Evolutionary conservation across 768 basidiomycete species (phyloP).

Genomic region (Calocera viscosa): DNA sequence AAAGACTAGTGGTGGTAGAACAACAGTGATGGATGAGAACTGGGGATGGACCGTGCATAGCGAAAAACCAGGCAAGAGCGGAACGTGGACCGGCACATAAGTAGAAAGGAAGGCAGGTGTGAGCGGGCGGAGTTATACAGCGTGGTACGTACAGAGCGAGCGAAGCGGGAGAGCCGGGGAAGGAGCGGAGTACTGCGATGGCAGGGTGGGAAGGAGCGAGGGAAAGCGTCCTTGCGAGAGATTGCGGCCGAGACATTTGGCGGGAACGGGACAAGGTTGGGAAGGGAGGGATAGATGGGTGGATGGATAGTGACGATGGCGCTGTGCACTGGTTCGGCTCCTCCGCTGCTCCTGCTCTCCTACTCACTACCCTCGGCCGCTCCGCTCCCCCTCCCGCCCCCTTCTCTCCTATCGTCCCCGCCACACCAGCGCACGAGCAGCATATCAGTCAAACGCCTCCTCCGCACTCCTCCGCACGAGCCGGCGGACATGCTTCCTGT

Average conservation of each 20-base stretch:
- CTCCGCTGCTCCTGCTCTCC: neutral
- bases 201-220: too few relatives aligned
- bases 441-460: conserved; percentile 57
- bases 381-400: neutral
- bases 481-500: conserved; percentile 92
- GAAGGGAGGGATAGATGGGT: neutral
- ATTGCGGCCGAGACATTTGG: too few relatives aligned
- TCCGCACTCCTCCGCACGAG: conserved; percentile 80
- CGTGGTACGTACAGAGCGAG: too few relatives aligned
- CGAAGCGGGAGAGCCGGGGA: too few relatives aligned
- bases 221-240: too few relatives aligned
- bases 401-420: neutral
- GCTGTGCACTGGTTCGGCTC: neutral
- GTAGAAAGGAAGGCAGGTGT: too few relatives aligned
- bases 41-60: too few relatives aligned
- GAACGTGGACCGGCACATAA: too few relatives aligned
- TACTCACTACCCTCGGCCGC: neutral
- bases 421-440: neutral
- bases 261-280: too few relatives aligned
- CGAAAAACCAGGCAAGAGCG: too few relatives aligned
- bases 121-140: too few relatives aligned
- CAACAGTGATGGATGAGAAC: neutral
- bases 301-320: neutral
- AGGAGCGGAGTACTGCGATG: too few relatives aligned
- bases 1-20: conserved; percentile 5